These are phyloP conservation scores for Brasenia schreberi DNA, from an alignment of 164 flowering plant species.

Conservation along the genomic window DNA sequence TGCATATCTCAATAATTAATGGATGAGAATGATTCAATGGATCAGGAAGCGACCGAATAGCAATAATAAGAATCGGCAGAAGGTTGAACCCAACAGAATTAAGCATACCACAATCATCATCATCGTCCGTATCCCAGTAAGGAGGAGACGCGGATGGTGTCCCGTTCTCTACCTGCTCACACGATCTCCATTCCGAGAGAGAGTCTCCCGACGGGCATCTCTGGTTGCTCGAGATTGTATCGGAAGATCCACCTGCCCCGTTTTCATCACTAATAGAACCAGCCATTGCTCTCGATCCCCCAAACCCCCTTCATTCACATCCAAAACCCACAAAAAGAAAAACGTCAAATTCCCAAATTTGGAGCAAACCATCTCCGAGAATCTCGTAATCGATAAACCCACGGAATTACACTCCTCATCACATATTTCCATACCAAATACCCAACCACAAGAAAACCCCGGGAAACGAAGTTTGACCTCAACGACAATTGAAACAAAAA, in stretches of 20 bases:
- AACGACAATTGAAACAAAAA: background rate
- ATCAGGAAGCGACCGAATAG: background rate
- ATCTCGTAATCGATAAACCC: background rate
- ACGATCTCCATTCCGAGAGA: constrained; percentile 30
- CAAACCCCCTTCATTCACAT: background rate
- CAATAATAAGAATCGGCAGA: too few relatives aligned
- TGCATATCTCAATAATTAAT: too few relatives aligned
- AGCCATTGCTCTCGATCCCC: constrained; percentile 17
- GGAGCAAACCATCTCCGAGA: background rate
- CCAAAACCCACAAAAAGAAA: background rate
- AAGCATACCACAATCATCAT: constrained; percentile 21
- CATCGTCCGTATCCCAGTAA: constrained; percentile 39
- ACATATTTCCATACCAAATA: background rate
- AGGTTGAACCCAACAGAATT: too few relatives aligned
- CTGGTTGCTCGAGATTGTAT: constrained; percentile 14
- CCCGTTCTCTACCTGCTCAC: constrained; percentile 40
- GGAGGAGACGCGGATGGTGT: constrained; percentile 38
- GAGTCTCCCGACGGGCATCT: constrained; percentile 30
- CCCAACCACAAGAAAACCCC: background rate
- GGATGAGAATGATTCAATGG: background rate
- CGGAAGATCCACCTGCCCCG: constrained; percentile 11
- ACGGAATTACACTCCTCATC: background rate
- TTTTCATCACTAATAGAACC: constrained; percentile 21
- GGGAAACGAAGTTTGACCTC: background rate
- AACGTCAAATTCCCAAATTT: background rate